phyloP scores from a whole-genome alignment of 352 stramenopile species.

The Globisporangium nagaii region DNA sequence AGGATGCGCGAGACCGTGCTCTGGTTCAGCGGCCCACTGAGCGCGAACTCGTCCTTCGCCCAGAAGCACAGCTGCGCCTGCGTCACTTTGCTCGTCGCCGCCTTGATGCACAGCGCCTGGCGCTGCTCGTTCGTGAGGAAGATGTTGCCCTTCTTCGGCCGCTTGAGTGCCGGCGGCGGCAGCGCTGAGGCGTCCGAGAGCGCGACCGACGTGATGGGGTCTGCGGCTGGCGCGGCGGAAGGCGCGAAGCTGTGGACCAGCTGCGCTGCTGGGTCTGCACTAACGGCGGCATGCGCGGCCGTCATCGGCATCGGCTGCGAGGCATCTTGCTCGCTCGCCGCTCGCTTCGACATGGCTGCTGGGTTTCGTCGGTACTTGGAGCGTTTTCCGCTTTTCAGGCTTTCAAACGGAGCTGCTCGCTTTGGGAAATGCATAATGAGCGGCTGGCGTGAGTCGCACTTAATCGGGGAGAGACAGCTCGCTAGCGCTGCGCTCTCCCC shows the following conservation, averaged over 20 bases:
- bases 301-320: too few relatives aligned
- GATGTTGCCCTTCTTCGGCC: slow-evolving; percentile 16
- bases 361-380: too few relatives aligned
- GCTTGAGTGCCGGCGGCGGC: not conserved
- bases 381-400: too few relatives aligned
- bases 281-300: too few relatives aligned
- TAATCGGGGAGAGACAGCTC: too few relatives aligned
- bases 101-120: slow-evolving; percentile 15
- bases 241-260: not conserved
- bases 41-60: slow-evolving; percentile 17
- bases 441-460: too few relatives aligned
- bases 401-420: too few relatives aligned
- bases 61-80: slow-evolving; percentile 22
- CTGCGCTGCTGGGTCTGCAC: not conserved
- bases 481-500: too few relatives aligned
- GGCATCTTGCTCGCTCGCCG: not conserved
- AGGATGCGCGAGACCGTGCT: slow-evolving; percentile 24
- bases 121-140: slow-evolving; percentile 24
- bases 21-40: slow-evolving; percentile 16
- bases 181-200: too few relatives aligned
- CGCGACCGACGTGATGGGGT: not conserved
- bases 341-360: not conserved
- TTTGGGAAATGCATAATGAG: too few relatives aligned
- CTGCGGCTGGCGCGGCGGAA: not conserved
- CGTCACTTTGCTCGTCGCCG: slow-evolving; percentile 13